Evolutionary conservation across 1,139 yeast species (phyloP), one percentile per base, ranked within the genome.

Genomic region (Blastobotrys petasosporus): DNA sequence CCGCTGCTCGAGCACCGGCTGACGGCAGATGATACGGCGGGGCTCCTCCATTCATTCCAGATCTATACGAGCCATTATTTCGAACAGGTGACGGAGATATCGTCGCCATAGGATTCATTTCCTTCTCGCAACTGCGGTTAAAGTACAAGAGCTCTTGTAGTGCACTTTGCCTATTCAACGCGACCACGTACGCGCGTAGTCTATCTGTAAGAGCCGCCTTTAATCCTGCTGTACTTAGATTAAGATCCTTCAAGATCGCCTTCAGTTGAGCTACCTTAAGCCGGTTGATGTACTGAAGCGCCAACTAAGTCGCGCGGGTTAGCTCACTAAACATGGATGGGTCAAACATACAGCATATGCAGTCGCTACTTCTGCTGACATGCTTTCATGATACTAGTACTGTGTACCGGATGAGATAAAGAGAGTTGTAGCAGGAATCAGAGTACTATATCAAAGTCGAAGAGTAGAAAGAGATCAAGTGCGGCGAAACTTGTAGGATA

Each of bases 191-290:
- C 16, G 43, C 50, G 9, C 39, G 34, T 5, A 67, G 47, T 5
- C 70, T 57, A 28, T 55, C 54, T 45, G 57, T 60, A 16, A 65
- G 59, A 28, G 48, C 57, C 15, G 55, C 54, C 49, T 67, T 67
- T 12, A 60, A 51, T 11, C 71, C 71, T 5, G 57, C 47, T 16
- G 50, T 37, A 5, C 58, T 39, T 35, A 63, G 49, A 7, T 51
- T 43, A 6, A 56, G 45, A n/a, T 39, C 44, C 20, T 56, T 48
- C 9, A 64, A 57, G n/a, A 64, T 52, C 9, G 33, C 35, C 42
- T 62, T 63, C 32, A 67, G 62, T 39, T 59, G 58, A 11, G 55
- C 47, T 10, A 67, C 63, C 25, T 46, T 46, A 8, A 44, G 42
- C 28, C 20, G 8, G 30, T 31, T 15, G 23, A 42, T 42, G 13